phyloP scores from a whole-genome alignment of 306 rosid species.

The Glycine soja region DNA sequence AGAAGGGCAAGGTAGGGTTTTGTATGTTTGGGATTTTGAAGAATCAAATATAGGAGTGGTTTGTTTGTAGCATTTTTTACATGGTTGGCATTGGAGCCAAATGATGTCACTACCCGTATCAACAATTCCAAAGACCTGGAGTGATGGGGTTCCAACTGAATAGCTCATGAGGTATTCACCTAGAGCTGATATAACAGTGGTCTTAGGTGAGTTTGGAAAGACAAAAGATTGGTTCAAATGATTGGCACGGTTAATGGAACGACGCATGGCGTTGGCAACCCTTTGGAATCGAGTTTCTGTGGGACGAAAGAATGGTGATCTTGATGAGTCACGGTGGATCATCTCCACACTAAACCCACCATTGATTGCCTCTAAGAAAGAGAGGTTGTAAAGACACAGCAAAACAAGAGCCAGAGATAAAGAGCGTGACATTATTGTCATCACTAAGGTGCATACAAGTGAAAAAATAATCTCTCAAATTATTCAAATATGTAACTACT shows the following conservation, averaged over 20 bases:
- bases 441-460: neutral
- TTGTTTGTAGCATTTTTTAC: constrained; percentile 55
- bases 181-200: neutral
- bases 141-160: neutral
- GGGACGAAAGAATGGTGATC: constrained; percentile 55
- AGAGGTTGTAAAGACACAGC: neutral
- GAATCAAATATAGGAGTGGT: constrained; percentile 54
- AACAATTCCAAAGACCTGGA: constrained; percentile 45
- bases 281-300: constrained; percentile 42
- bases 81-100: constrained; percentile 74
- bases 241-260: constrained; percentile 41
- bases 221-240: neutral
- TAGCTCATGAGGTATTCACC: constrained; percentile 63
- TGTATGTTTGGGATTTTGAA: constrained; percentile 34
- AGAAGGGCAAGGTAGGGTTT: neutral
- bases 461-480: neutral
- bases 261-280: constrained; percentile 46
- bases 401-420: neutral
- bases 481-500: neutral
- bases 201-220: neutral
- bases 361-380: neutral
- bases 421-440: neutral
- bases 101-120: constrained; percentile 72
- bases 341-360: constrained; percentile 51
- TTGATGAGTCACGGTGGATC: constrained; percentile 63